Percentiles rank a stretch among this genome's conserved stretches.
These are phyloP conservation scores for Stagonosporopsis vannaccii DNA, from an alignment of 2,329 filamentous ascomycete species.

Conservation along the genomic window DNA sequence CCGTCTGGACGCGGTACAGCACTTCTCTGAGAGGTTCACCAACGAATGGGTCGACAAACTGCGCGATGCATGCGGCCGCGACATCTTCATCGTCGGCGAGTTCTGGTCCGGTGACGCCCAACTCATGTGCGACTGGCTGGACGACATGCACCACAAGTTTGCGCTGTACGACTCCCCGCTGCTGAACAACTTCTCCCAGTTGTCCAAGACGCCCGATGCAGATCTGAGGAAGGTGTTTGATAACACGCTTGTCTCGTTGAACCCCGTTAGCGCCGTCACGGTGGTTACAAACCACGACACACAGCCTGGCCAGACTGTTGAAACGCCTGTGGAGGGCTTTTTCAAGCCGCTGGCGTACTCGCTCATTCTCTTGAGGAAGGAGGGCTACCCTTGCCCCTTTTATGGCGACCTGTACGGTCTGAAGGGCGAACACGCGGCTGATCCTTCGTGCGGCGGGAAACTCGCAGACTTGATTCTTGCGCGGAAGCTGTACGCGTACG, in stretches of 20 bases:
- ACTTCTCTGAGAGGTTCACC: conserved; percentile 73
- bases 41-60: conserved; percentile 68
- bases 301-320: conserved; percentile 68
- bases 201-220: conserved; percentile 63
- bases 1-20: conserved; percentile 75
- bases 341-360: conserved; percentile 77
- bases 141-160: conserved; percentile 63
- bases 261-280: conserved; percentile 67
- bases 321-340: conserved; percentile 67
- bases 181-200: conserved; percentile 69
- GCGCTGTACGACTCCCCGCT: conserved; percentile 72
- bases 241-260: conserved; percentile 62
- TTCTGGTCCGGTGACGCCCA: conserved; percentile 69
- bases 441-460: conserved; percentile 59
- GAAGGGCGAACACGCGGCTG: conserved; percentile 61
- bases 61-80: conserved; percentile 55
- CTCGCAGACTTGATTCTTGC: conserved; percentile 68
- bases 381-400: conserved; percentile 72
- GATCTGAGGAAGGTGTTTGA: conserved; percentile 72
- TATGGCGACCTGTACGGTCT: conserved; percentile 75
- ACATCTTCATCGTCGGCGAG: conserved; percentile 72
- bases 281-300: conserved; percentile 79
- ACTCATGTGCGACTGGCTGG: conserved; percentile 65
- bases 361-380: conserved; percentile 70
- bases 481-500: conserved; percentile 72